Percentiles rank a stretch among this genome's conserved stretches.
These are phyloP conservation scores for Phytophthora quininea DNA, from an alignment of 352 stramenopile genomes.

Conservation along the genomic window DNA sequence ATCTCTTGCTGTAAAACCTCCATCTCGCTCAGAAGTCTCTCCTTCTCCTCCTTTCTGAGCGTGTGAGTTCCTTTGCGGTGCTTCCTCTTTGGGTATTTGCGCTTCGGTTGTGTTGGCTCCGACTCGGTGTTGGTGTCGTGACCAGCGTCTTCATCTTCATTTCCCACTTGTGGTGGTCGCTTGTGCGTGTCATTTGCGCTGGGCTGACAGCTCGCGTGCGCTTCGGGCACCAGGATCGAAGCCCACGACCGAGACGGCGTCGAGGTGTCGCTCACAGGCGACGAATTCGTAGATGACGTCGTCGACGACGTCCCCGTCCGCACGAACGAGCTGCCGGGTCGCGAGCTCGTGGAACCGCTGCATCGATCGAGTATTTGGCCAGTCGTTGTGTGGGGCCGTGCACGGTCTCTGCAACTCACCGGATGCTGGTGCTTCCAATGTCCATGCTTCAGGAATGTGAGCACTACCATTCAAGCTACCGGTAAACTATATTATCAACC, in stretches of 20 bases:
- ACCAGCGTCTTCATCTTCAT: background rate
- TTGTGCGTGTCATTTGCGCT: background rate
- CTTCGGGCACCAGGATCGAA: constrained; percentile 10
- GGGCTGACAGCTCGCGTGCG: background rate
- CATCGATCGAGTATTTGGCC: background rate
- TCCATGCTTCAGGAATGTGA: background rate
- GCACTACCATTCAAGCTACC: background rate
- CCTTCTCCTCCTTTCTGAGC: constrained; percentile 44
- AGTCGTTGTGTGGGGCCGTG: background rate
- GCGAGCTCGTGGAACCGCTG: background rate
- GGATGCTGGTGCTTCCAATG: background rate
- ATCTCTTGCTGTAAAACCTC: constrained; percentile 35
- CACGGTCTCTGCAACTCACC: background rate
- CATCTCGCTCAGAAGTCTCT: constrained; percentile 30
- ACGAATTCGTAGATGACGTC: constrained; percentile 21
- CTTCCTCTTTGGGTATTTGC: constrained; percentile 35
- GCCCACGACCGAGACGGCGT: constrained; percentile 10
- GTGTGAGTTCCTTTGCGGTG: constrained; percentile 41
- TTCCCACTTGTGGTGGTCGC: background rate
- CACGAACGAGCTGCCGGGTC: background rate
- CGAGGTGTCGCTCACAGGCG: constrained; percentile 10
- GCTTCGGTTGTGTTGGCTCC: constrained; percentile 10
- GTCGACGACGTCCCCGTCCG: constrained; percentile 5
- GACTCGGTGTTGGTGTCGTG: constrained; percentile 2
- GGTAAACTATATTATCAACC: no score